These are phyloP conservation scores for Pascua sp. DNA, from an alignment of 1,284 basidiomycete species.

Conservation along the genomic window DNA sequence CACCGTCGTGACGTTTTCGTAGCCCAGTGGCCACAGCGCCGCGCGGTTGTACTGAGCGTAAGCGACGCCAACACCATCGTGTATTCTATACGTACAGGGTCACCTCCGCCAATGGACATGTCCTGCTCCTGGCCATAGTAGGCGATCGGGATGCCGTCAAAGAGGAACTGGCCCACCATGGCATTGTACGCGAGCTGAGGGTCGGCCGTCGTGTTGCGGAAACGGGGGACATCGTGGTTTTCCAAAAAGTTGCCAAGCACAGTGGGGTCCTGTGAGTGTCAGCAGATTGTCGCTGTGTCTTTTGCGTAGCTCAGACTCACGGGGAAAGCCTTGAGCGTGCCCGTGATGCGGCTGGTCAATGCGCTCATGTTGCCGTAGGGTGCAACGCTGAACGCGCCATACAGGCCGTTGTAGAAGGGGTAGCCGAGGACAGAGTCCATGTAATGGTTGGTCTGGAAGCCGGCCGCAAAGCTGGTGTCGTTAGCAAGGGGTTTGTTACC, in stretches of 20 bases:
- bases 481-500: neutral
- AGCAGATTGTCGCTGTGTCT: too few relatives aligned
- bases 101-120: slow-evolving; percentile 56
- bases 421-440: slow-evolving; percentile 54
- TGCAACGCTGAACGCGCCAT: slow-evolving; percentile 59
- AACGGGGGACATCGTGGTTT: slow-evolving; percentile 75
- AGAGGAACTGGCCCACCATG: slow-evolving; percentile 64
- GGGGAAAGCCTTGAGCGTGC: slow-evolving; percentile 54
- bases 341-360: slow-evolving; percentile 58
- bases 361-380: slow-evolving; percentile 58
- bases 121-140: slow-evolving; percentile 68
- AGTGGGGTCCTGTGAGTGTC: slow-evolving; percentile 46
- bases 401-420: slow-evolving; percentile 66
- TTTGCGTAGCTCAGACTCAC: too few relatives aligned
- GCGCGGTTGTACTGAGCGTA: slow-evolving; percentile 60
- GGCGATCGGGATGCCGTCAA: slow-evolving; percentile 69
- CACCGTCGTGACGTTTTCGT: slow-evolving; percentile 56
- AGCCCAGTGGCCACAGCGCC: slow-evolving; percentile 66
- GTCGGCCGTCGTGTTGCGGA: slow-evolving; percentile 57
- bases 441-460: slow-evolving; percentile 38
- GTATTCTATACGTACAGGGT: slow-evolving; percentile 52
- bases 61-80: neutral
- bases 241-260: slow-evolving; percentile 75
- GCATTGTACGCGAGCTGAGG: slow-evolving; percentile 55
- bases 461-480: slow-evolving; percentile 24